Percentiles rank a stretch among this genome's conserved stretches.
Evolutionary conservation across 805 yeast genomes (phyloP).

Genomic region (Teunomyces barrocoloradensis): DNA sequence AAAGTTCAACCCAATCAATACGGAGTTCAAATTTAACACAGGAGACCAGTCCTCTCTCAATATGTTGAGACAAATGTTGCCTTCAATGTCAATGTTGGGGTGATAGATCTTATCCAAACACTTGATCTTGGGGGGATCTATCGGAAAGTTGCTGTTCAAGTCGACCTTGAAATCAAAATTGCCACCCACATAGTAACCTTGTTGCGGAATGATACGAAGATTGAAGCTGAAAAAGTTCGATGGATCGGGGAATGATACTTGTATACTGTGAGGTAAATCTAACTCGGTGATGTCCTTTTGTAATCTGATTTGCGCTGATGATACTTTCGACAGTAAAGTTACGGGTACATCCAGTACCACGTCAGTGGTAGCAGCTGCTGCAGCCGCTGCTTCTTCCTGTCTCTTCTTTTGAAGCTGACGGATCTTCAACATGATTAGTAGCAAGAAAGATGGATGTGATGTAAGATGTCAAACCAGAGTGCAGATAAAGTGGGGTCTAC

Average conservation of each 20-base stretch:
- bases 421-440: slow-evolving; percentile 38
- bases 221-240: slow-evolving; percentile 60
- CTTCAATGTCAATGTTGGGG: slow-evolving; percentile 88
- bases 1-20: slow-evolving; percentile 81
- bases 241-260: slow-evolving; percentile 49
- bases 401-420: slow-evolving; percentile 59
- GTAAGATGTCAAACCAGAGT: neutral
- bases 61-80: slow-evolving; percentile 89
- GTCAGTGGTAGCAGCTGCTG: slow-evolving; percentile 23
- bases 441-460: neutral
- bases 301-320: slow-evolving; percentile 68
- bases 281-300: slow-evolving; percentile 76
- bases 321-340: slow-evolving; percentile 18
- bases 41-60: slow-evolving; percentile 97
- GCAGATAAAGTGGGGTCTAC: neutral
- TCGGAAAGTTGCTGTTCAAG: slow-evolving; percentile 76
- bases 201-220: slow-evolving; percentile 59
- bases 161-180: slow-evolving; percentile 64
- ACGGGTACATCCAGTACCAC: neutral
- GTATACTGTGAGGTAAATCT: slow-evolving; percentile 57
- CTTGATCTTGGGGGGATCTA: slow-evolving; percentile 84
- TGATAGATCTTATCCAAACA: slow-evolving; percentile 77
- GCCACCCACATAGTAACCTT: slow-evolving; percentile 73
- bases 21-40: slow-evolving; percentile 74
- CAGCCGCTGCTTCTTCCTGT: slow-evolving; percentile 43